Evolutionary conservation across 148 eudicot genomes (phyloP).

Genomic region (Drosera capensis): DNA sequence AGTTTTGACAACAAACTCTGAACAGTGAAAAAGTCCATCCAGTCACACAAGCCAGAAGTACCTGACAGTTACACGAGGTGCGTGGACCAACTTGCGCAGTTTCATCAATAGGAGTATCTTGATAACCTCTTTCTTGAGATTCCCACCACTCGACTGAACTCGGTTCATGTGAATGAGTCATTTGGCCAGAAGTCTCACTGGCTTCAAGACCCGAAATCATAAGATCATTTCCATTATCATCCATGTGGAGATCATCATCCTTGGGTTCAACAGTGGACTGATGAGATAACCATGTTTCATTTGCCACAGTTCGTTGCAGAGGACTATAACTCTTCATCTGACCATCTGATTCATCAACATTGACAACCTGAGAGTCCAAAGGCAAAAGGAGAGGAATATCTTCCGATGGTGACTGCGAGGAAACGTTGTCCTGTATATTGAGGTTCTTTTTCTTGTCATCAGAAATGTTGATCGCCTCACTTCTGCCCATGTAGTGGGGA

Average conservation of each 20-base stretch:
- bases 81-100: conserved; percentile 84
- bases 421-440: conserved; percentile 34
- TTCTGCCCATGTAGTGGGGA: conserved; percentile 73
- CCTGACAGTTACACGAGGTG: conserved; percentile 88
- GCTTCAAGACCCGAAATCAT: conserved; percentile 13
- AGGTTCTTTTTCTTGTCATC: conserved; percentile 13
- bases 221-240: conserved; percentile 38
- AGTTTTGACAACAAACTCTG: too few species aligned
- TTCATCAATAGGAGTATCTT: conserved; percentile 45
- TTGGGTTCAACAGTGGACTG: conserved; percentile 39
- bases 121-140: conserved; percentile 52
- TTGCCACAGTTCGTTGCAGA: conserved; percentile 20
- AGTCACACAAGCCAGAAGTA: conserved; percentile 12
- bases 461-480: conserved; percentile 25
- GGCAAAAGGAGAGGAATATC: conserved; percentile 89
- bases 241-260: conserved; percentile 35
- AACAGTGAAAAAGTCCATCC: too few species aligned
- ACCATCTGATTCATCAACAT: conserved; percentile 16
- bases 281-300: conserved; percentile 27
- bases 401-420: conserved; percentile 46
- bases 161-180: conserved; percentile 2
- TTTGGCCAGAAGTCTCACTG: conserved; percentile 13
- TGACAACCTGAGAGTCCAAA: conserved; percentile 46
- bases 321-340: conserved; percentile 8
- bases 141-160: conserved; percentile 67